Evolutionary conservation across 305 asterid species (phyloP).

Genomic region (Solanum hybrid): DNA sequence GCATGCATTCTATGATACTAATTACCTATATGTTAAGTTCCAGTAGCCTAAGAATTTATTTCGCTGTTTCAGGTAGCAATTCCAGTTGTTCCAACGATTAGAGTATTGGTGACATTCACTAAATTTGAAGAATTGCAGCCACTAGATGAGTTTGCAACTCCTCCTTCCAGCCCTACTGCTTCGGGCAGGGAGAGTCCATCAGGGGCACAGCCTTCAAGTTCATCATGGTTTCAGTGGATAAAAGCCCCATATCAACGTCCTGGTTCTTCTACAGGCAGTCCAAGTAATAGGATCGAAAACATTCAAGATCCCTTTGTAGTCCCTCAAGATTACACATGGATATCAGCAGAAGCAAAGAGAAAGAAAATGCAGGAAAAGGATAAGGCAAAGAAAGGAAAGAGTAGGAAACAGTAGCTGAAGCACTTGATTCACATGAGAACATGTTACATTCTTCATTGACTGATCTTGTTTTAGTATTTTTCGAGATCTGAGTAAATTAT

Average conservation of each 20-base stretch:
- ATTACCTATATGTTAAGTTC: neutral
- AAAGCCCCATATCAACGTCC: slow-evolving; percentile 70
- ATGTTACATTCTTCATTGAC: neutral
- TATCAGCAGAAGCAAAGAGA: slow-evolving; percentile 80
- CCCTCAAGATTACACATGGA: slow-evolving; percentile 75
- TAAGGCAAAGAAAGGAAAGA: slow-evolving; percentile 59
- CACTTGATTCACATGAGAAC: neutral
- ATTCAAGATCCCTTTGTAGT: slow-evolving; percentile 71
- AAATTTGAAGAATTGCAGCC: slow-evolving; percentile 90
- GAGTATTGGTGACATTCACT: slow-evolving; percentile 89
- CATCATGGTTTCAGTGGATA: slow-evolving; percentile 98
- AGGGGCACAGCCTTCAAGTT: slow-evolving; percentile 39
- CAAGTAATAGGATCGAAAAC: slow-evolving; percentile 53
- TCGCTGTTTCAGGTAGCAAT: slow-evolving; percentile 69
- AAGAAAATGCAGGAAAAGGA: slow-evolving; percentile 83
- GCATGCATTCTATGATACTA: neutral
- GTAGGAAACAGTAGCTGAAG: slow-evolving; percentile 27
- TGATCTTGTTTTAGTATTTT: neutral
- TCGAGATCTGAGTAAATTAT: slow-evolving; percentile 8
- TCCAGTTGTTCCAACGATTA: slow-evolving; percentile 87
- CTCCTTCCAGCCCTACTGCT: slow-evolving; percentile 81
- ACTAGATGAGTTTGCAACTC: slow-evolving; percentile 75
- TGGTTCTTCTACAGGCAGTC: slow-evolving; percentile 40
- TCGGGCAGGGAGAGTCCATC: slow-evolving; percentile 47
- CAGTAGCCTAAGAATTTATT: neutral